Conservation (phyloP, 83 land plant species). For the Picea abies region DNA sequence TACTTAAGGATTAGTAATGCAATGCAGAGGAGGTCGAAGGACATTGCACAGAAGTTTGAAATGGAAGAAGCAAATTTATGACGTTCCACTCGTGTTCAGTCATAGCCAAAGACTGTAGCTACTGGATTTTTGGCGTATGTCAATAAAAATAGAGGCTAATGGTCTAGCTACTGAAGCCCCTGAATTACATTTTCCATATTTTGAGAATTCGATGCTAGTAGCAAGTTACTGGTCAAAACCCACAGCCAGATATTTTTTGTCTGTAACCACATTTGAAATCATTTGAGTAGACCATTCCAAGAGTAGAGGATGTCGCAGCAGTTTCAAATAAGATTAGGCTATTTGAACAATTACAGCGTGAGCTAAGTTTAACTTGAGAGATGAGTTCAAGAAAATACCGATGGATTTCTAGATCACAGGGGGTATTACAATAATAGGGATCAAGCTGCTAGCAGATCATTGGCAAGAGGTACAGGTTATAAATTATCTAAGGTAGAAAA, state of each 20-base stretch:
- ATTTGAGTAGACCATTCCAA: too few species aligned
- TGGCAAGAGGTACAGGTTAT: constrained; percentile 8
- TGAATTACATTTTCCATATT: neutral
- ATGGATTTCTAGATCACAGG: neutral
- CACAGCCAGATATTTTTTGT: neutral
- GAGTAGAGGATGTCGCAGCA: too few species aligned
- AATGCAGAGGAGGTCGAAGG: constrained; percentile 84
- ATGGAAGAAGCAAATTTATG: constrained; percentile 61
- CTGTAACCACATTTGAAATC: too few species aligned
- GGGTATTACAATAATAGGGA: constrained; percentile 26
- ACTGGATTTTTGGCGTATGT: constrained; percentile 64
- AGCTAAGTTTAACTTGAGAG: too few species aligned
- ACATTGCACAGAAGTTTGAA: constrained; percentile 42
- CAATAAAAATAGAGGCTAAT: constrained; percentile 34
- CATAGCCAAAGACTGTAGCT: constrained; percentile 59
- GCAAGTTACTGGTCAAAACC: neutral
- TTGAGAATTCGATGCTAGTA: neutral
- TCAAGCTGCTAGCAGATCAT: neutral
- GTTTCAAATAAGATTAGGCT: too few species aligned
- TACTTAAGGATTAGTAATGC: constrained; percentile 42
- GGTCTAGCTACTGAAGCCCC: neutral
- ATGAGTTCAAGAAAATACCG: too few species aligned
- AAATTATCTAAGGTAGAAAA: constrained; percentile 34
- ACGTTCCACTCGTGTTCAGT: constrained; percentile 77
- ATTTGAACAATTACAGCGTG: too few species aligned